A percentile compares a stretch with the other conserved stretches of the same genome.
Evolutionary conservation across 2,329 filamentous ascomycete species (phyloP).

Genomic region (Parascedosporium putredinis): DNA sequence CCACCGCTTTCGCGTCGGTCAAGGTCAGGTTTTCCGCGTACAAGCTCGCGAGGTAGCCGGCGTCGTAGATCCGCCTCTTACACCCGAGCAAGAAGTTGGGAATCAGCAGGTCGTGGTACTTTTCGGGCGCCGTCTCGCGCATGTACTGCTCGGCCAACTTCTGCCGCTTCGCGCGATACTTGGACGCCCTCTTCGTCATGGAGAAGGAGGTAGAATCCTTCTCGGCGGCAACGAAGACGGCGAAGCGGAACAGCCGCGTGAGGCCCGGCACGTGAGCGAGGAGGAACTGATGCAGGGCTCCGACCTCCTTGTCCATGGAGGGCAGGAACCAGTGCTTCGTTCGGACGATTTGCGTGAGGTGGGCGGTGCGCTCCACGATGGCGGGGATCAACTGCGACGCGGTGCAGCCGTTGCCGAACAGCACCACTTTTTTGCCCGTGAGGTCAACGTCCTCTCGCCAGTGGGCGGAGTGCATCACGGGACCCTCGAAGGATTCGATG

Average conservation of each 20-base stretch:
- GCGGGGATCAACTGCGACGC: slow-evolving; percentile 41
- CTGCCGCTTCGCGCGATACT: slow-evolving; percentile 25
- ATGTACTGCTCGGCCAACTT: slow-evolving; percentile 28
- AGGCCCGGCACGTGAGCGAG: slow-evolving; percentile 42
- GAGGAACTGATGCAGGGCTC: too few relatives aligned
- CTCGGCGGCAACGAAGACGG: slow-evolving; percentile 30
- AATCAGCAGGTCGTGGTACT: slow-evolving; percentile 51
- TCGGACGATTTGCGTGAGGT: slow-evolving; percentile 31
- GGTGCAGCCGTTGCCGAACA: slow-evolving; percentile 47
- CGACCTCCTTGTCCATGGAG: slow-evolving; percentile 25
- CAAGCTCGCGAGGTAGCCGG: slow-evolving; percentile 42
- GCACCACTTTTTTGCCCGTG: slow-evolving; percentile 33
- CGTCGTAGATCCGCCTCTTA: slow-evolving; percentile 53
- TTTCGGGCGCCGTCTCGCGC: slow-evolving; percentile 37
- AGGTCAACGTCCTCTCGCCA: slow-evolving; percentile 43
- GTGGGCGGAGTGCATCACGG: slow-evolving; percentile 42
- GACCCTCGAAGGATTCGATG: slow-evolving; percentile 37
- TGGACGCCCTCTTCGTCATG: slow-evolving; percentile 23
- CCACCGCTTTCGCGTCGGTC: slow-evolving; percentile 37
- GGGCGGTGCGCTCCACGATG: slow-evolving; percentile 24
- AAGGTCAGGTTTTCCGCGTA: slow-evolving; percentile 34
- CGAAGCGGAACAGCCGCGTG: slow-evolving; percentile 26
- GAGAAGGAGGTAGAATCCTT: slow-evolving; percentile 27
- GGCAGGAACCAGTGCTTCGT: slow-evolving; percentile 32
- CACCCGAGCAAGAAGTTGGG: slow-evolving; percentile 54